Evolutionary conservation across 139 green algal genomes (phyloP).

Genomic region (Bryopsis sp.): DNA sequence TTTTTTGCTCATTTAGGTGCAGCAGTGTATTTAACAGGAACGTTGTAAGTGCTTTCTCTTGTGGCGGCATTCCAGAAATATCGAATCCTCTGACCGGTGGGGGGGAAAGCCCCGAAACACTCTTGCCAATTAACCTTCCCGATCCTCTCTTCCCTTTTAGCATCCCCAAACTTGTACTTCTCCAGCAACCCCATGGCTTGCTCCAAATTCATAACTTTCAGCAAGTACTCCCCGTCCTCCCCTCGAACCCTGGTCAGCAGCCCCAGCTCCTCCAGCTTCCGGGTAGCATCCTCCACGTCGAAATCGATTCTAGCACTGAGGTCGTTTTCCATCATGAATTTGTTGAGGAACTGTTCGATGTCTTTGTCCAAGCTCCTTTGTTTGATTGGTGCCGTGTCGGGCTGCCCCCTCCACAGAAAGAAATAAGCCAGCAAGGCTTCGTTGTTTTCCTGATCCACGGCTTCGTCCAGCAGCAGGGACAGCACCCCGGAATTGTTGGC

Average conservation of each 20-base stretch:
- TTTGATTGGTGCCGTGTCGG: background rate
- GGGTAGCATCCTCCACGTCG: background rate
- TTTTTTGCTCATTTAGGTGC: background rate
- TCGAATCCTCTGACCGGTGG: constrained; percentile 23
- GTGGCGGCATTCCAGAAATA: constrained; percentile 24
- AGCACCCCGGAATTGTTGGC: constrained; percentile 34
- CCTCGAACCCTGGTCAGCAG: background rate
- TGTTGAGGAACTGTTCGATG: constrained; percentile 28
- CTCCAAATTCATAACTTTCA: background rate
- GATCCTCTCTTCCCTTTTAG: background rate
- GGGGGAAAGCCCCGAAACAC: constrained; percentile 14
- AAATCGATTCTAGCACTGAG: background rate
- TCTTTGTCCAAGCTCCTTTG: constrained; percentile 23
- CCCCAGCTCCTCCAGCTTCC: background rate
- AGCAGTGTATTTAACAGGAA: constrained; percentile 16
- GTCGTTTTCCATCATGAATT: background rate
- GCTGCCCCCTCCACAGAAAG: constrained; percentile 34
- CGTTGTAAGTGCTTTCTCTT: constrained; percentile 18
- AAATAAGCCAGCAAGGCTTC: constrained; percentile 43
- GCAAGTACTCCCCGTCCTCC: background rate
- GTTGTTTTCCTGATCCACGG: constrained; percentile 41
- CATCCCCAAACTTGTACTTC: background rate
- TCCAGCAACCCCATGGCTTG: background rate
- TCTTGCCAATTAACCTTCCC: constrained; percentile 20
- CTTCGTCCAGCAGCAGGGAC: constrained; percentile 26